Base-by-base conservation (phyloP, 306 rosid genomes). In the Cucurbita pepo region DNA sequence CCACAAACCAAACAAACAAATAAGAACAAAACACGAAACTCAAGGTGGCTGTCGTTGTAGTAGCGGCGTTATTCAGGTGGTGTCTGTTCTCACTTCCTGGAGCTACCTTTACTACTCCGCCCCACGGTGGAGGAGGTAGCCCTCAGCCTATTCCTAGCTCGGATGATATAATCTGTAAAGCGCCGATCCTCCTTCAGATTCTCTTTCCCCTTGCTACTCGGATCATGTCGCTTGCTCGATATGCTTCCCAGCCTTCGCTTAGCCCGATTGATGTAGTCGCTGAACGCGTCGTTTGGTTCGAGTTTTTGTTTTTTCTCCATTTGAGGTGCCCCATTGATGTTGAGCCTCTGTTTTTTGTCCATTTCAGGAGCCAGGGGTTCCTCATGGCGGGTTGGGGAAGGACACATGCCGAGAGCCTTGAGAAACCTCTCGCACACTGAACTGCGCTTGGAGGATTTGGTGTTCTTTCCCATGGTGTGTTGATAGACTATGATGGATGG, bases 121-220 rank as follows among this genome's bases (percentile, higher is more conserved):
- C 75, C 75, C 7, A 72, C 62, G 11, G 21, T 58, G 1, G 77
- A 74, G 3, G 70, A 74, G 9, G 77, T 74, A 36, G 77, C 14
- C 18, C 45, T 54, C 7, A 59, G 54, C 34, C 48, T 74, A 47
- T 41, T 59, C 15, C 22, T n/a, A 30, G 77, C 77, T 6, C 70
- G 77, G 44, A 3, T 14, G 16, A 74, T 74, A n/a, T 41, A 74
- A n/a, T 59, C 56, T 3, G 77, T 43, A 59, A 74, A 74, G 0
- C 16, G 72, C 9, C 50, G 12, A 43, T 64, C 71, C 0, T 74
- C 58, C 45, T 74, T 59, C 2, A 34, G 43, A 1, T 45, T 36
- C 10, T 74, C 77, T 15, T 43, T 47, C 5, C 18, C 22, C 10
- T 10, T 59, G 41, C 40, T 13, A 53, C 37, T 50, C 6, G 54